Conservation (phyloP, 78 protist species). For the Chrysochromulina parva region DNA sequence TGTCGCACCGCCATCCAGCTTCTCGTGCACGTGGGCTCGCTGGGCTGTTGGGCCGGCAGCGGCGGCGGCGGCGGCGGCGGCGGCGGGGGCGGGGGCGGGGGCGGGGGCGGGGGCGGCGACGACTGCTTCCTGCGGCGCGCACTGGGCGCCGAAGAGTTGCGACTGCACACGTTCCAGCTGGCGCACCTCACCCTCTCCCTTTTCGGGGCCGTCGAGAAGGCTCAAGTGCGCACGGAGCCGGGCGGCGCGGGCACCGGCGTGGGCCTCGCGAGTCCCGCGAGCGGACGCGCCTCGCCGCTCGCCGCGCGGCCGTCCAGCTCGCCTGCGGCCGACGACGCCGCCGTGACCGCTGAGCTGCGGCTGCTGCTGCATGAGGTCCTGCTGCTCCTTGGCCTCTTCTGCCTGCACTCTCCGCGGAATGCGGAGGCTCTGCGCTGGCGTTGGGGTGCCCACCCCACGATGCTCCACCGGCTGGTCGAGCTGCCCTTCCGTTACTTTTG, state of each 20-base stretch:
- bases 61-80: too few species aligned
- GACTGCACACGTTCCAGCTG: not conserved
- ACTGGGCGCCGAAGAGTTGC: not conserved
- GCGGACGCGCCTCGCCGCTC: too few species aligned
- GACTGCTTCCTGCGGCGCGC: not conserved
- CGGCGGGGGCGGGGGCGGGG: too few species aligned
- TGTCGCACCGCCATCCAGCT: not conserved
- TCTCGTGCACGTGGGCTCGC: constrained; percentile 14
- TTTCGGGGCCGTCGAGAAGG: not conserved
- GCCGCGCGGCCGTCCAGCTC: too few species aligned
- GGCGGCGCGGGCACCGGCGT: not conserved
- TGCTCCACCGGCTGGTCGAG: constrained; percentile 2
- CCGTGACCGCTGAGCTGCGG: not conserved
- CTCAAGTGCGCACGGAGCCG: not conserved
- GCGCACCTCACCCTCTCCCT: not conserved
- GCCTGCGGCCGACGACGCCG: not conserved
- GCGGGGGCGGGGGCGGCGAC: too few species aligned
- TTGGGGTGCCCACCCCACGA: not conserved
- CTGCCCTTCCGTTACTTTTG: not conserved
- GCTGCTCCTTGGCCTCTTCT: not conserved
- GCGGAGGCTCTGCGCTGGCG: constrained; percentile 8
- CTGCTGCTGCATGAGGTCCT: not conserved
- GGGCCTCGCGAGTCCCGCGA: too few species aligned
- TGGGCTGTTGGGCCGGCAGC: not conserved
- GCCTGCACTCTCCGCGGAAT: not conserved